Evolutionary conservation across 2,329 filamentous ascomycete genomes (phyloP), one percentile per base, ranked within the genome.

Genomic region (Rhynchosporium agropyri): DNA sequence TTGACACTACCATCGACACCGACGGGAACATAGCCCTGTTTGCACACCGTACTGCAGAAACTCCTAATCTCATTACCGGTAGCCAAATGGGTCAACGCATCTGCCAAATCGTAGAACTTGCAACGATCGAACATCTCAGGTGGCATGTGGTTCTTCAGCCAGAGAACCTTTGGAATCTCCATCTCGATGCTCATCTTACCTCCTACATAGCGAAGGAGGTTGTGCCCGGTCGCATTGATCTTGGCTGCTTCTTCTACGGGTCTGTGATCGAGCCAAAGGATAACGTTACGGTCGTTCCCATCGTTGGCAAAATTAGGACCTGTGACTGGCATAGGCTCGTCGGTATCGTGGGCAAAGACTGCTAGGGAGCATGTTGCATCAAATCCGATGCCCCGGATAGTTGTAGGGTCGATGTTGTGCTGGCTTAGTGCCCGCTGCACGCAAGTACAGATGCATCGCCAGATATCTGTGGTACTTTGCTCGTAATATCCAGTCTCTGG

Each of bases 181-280:
- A 99, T 99, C 81, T 99, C 95, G 68, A 97, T 94, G 75, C 92
- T 97, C 95, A 99, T 99, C 76, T 90, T 94, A 67, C 95, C 95
- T 70, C 95, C 95, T 20, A 99, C 95, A 74, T 99, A 99, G 73
- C 92, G 90, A 63, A 99, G 85, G 60, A 99, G 82, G 76, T 96
- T 95, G 81, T 99, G 95, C 59, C 88, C 84, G 2, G 95, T 98
- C 60, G 87, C 86, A 76, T 99, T 99, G 80, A 99, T 96, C 79
- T 91, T 90, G 67, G 91, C 88, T 0, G 94, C 96, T 82, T 99
- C 95, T 65, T 91, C 86, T 13, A 95, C 86, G 0, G 95, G 92
- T 45, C 95, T 87, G 77, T 99, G 95, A 77, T 99, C 95, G 61
- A 99, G 89, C 95, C 95, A 99, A 29, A 99, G 82, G 63, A 99